Conservation (phyloP, 768 basidiomycete species). For the Gloeophyllum trabeum region DNA sequence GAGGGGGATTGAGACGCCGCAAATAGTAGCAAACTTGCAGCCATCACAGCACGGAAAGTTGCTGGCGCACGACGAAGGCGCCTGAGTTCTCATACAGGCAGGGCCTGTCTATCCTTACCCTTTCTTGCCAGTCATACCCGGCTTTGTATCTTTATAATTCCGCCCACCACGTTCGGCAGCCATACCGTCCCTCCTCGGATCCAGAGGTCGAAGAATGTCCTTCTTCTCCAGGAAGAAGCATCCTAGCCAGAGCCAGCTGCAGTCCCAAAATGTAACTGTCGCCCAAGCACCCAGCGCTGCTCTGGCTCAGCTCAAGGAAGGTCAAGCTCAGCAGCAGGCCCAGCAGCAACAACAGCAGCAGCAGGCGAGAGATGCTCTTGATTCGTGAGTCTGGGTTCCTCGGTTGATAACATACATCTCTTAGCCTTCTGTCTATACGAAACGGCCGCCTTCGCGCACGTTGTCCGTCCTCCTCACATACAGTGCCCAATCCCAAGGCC, state of each 20-base stretch:
- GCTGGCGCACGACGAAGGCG: too few relatives aligned
- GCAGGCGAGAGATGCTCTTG: too few relatives aligned
- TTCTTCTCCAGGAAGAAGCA: conserved; percentile 90
- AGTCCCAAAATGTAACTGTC: conserved; percentile 32
- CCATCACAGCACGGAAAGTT: too few relatives aligned
- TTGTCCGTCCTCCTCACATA: too few relatives aligned
- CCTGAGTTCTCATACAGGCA: too few relatives aligned
- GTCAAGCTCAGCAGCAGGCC: conserved; percentile 20
- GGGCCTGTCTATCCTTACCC: not conserved
- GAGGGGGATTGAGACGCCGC: too few relatives aligned
- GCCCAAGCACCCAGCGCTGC: conserved; percentile 59
- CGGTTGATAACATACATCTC: too few relatives aligned
- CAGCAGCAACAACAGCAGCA: not conserved
- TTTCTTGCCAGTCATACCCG: not conserved
- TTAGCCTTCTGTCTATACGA: too few relatives aligned
- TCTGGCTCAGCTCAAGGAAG: conserved; percentile 37
- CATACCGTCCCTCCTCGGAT: conserved; percentile 45
- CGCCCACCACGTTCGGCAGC: not conserved
- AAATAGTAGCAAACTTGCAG: too few relatives aligned
- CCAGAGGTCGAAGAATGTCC: conserved; percentile 72
- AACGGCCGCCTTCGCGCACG: too few relatives aligned
- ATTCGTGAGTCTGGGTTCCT: too few relatives aligned
- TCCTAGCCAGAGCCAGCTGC: conserved; percentile 18
- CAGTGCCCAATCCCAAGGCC: too few relatives aligned
- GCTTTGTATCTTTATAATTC: not conserved